Conservation (phyloP, 75 land plant genomes). For the Larix kaempferi region DNA sequence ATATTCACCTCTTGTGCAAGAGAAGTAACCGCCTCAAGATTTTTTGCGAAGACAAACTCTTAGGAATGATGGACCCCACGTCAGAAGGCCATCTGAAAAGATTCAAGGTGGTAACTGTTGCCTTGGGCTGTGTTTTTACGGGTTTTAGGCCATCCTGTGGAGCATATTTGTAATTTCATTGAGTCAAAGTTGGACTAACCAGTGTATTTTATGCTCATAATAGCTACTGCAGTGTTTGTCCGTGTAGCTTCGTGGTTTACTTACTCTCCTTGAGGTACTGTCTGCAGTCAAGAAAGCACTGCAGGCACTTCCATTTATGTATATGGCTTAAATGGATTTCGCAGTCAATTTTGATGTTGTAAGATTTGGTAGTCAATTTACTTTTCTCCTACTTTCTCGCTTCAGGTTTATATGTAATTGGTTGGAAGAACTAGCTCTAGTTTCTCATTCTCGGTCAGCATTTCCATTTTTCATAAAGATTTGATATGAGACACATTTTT, state of each 20-base stretch:
- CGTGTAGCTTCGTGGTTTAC: background rate
- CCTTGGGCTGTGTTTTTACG: background rate
- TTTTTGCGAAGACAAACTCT: background rate
- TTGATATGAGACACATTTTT: no score
- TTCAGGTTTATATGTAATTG: background rate
- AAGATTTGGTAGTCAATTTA: background rate
- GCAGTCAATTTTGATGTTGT: background rate
- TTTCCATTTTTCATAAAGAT: no score
- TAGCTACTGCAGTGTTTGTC: background rate
- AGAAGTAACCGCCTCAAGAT: constrained; percentile 30
- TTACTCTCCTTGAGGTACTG: background rate
- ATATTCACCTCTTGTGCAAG: constrained; percentile 84
- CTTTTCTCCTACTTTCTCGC: background rate
- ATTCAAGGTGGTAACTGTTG: background rate
- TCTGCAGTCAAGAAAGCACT: background rate
- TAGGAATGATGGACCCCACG: background rate
- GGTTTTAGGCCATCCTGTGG: background rate
- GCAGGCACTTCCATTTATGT: background rate
- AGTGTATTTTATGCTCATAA: background rate
- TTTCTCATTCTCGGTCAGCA: no score
- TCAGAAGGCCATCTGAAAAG: background rate
- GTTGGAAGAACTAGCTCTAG: background rate
- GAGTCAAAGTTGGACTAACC: background rate
- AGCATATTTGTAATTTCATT: background rate
- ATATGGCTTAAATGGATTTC: background rate